phyloP scores from a whole-genome alignment of 768 basidiomycete species.

The Collybia nuda region DNA sequence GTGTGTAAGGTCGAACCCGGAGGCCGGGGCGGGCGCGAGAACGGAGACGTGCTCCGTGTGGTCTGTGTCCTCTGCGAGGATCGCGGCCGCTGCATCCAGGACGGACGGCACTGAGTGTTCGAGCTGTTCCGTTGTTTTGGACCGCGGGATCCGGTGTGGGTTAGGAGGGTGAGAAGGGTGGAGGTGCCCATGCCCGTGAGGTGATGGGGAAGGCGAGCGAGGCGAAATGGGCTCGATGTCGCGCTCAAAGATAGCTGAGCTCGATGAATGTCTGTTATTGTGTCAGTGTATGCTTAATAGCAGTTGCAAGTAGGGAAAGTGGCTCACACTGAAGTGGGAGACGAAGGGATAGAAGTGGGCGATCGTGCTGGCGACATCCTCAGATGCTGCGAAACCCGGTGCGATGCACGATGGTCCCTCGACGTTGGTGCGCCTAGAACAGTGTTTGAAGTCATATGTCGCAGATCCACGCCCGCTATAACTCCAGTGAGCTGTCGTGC shows the following conservation, averaged over 20 bases:
- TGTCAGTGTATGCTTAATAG: constrained; percentile 4
- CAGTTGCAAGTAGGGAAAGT: constrained; percentile 36
- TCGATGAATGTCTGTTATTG: constrained; percentile 56
- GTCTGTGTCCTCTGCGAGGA: constrained; percentile 42
- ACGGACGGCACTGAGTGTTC: constrained; percentile 85
- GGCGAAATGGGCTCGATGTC: constrained; percentile 74
- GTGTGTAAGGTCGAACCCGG: constrained; percentile 5
- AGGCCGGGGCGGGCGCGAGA: constrained; percentile 45
- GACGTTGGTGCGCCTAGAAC: constrained; percentile 26
- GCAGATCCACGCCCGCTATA: constrained; percentile 35
- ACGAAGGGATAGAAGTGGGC: constrained; percentile 75
- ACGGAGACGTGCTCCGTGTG: constrained; percentile 57
- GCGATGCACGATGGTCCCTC: constrained; percentile 19
- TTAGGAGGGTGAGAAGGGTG: constrained; percentile 38
- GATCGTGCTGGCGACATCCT: constrained; percentile 45
- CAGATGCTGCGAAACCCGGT: constrained; percentile 48
- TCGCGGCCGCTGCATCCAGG: constrained; percentile 77
- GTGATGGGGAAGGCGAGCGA: constrained; percentile 29
- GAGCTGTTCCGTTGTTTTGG: constrained; percentile 70
- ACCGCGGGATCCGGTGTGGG: constrained; percentile 73
- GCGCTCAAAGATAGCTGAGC: constrained; percentile 89
- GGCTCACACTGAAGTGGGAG: constrained; percentile 62
- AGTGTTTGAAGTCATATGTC: constrained; percentile 54
- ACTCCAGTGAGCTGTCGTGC: no score
- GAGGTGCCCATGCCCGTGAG: constrained; percentile 5